These are phyloP conservation scores for Cryphonectria radicalis DNA, from an alignment of 2,329 filamentous ascomycete genomes.

Conservation along the genomic window DNA sequence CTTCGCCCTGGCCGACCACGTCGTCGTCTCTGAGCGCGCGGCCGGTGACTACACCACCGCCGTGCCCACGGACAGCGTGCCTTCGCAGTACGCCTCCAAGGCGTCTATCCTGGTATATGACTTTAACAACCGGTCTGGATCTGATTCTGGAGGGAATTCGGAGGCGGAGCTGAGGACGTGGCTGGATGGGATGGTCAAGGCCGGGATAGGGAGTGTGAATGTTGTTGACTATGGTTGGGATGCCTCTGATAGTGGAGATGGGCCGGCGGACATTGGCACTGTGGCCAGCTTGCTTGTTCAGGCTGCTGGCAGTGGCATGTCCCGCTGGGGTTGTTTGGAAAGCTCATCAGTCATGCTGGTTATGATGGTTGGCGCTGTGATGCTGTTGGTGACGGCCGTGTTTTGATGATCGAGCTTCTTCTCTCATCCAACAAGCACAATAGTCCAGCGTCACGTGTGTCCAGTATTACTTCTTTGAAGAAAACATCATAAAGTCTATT, in stretches of 20 bases:
- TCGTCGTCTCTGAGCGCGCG: conserved; percentile 5
- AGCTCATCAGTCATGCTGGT: not conserved
- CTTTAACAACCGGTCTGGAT: not conserved
- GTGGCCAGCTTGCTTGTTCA: not conserved
- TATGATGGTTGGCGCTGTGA: not conserved
- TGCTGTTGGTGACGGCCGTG: not conserved
- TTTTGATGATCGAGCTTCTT: not conserved
- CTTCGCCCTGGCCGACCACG: conserved; percentile 1
- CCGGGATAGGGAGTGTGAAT: conserved; percentile 8
- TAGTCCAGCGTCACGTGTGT: too few species aligned
- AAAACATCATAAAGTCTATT: conserved; percentile 1
- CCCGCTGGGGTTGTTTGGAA: too few species aligned
- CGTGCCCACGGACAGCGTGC: not conserved
- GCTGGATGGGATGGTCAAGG: conserved; percentile 6
- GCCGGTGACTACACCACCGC: conserved; percentile 1
- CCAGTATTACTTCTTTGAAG: not conserved
- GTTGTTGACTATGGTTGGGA: conserved; percentile 6
- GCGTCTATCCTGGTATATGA: conserved; percentile 12
- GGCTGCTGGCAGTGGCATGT: not conserved
- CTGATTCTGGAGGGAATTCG: not conserved
- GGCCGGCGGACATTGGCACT: not conserved
- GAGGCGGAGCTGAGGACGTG: conserved; percentile 4
- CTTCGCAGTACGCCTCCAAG: not conserved
- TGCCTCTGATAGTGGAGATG: not conserved
- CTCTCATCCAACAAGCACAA: not conserved